Conservation (phyloP, 192 early-diverging fungal genomes). For the Rhizoclosmatium sp. region DNA sequence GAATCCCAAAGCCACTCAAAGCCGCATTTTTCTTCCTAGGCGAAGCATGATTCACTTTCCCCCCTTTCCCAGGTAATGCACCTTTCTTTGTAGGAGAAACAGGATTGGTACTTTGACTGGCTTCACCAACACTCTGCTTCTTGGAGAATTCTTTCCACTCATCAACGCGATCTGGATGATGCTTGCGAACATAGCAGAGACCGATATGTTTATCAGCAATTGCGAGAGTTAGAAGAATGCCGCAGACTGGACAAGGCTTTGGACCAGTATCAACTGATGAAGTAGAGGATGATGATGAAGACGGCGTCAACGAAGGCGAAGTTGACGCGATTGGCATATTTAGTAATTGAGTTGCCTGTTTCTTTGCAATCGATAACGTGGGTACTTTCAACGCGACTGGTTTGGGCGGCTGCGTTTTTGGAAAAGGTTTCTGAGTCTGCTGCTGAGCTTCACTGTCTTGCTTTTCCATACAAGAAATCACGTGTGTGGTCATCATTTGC, state of each 20-base stretch:
- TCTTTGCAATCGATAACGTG: no score
- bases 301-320: background rate
- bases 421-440: background rate
- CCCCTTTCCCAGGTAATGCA: background rate
- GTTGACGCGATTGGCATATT: background rate
- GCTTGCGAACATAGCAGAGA: background rate
- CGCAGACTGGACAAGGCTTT: conserved; percentile 3
- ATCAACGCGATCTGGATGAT: background rate
- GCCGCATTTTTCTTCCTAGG: background rate
- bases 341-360: no score
- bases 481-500: conserved; percentile 5
- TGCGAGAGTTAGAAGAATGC: background rate
- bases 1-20: background rate
- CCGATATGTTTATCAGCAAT: conserved; percentile 12
- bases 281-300: background rate
- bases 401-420: no score
- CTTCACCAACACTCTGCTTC: background rate
- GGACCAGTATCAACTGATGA: background rate
- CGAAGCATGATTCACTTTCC: background rate
- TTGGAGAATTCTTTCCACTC: conserved; percentile 9
- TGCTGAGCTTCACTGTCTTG: background rate
- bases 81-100: background rate
- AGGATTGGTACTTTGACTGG: background rate
- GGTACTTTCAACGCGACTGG: no score
- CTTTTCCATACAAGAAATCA: conserved; percentile 22